A percentile compares a stretch with the other conserved stretches of the same genome.
Conservation (phyloP, 345 rosid species). For the Citrus reticulata region DNA sequence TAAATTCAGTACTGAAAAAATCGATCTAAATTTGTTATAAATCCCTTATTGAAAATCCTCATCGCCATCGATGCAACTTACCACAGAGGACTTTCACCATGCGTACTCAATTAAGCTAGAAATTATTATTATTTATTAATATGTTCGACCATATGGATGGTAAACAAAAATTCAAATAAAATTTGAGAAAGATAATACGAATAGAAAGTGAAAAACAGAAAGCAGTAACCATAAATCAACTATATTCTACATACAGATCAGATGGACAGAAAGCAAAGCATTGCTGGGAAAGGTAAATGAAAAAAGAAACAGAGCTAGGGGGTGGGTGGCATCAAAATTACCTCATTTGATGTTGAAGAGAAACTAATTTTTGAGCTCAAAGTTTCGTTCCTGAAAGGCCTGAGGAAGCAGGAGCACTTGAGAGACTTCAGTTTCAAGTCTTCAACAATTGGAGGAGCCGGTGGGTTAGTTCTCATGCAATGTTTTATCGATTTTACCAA, state of each 20-base stretch:
- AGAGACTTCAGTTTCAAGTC: not conserved
- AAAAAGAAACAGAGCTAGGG: not conserved
- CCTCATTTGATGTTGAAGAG: constrained; percentile 8
- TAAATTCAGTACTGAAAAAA: too few relatives aligned
- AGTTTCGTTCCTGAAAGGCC: not conserved
- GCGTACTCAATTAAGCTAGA: not conserved
- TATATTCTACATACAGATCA: not conserved
- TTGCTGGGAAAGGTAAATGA: not conserved
- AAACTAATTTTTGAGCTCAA: not conserved
- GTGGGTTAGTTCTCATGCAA: not conserved
- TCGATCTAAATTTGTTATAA: not conserved
- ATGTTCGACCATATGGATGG: not conserved
- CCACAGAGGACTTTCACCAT: not conserved
- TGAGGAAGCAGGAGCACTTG: not conserved
- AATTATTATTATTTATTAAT: not conserved
- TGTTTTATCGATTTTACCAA: not conserved
- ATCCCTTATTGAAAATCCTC: not conserved
- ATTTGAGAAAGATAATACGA: not conserved
- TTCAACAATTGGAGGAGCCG: not conserved
- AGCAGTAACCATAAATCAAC: not conserved
- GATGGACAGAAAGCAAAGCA: not conserved
- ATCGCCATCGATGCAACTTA: not conserved
- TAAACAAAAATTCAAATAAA: not conserved
- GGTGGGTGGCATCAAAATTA: constrained; percentile 8
- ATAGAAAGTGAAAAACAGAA: not conserved